Evolutionary conservation across 148 eudicot genomes (phyloP).

Genomic region (Chenopodium berlandieri): DNA sequence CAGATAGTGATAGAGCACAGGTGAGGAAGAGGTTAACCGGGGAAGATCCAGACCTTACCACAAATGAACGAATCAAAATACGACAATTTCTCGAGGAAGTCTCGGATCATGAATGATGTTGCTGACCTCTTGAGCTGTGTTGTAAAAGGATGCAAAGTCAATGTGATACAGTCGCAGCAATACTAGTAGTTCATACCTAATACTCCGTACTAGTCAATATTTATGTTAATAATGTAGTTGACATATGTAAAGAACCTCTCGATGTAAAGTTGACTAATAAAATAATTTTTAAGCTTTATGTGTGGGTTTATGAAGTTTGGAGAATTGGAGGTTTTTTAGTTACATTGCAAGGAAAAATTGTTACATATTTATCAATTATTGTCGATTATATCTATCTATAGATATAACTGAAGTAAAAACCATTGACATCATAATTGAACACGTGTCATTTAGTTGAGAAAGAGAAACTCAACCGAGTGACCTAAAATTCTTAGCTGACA

Average conservation of each 20-base stretch:
- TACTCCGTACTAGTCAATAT: background rate
- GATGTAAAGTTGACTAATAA: background rate
- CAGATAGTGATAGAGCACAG: constrained; percentile 45
- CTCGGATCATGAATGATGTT: constrained; percentile 33
- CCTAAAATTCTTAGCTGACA: too few species aligned
- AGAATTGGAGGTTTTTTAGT: too few species aligned
- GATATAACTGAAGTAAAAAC: too few species aligned
- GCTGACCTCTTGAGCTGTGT: background rate
- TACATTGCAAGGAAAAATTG: too few species aligned
- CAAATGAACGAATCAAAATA: constrained; percentile 49
- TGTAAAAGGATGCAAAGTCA: background rate
- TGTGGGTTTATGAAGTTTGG: too few species aligned
- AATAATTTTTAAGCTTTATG: too few species aligned
- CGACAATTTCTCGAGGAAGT: constrained; percentile 58
- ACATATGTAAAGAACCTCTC: background rate
- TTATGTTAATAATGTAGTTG: background rate
- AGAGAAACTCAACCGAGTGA: too few species aligned
- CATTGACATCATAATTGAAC: too few species aligned
- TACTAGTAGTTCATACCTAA: background rate
- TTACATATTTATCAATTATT: too few species aligned
- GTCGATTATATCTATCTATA: too few species aligned
- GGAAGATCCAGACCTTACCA: constrained; percentile 60
- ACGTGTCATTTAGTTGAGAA: too few species aligned
- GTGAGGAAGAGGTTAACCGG: constrained; percentile 53
- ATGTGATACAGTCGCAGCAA: background rate